phyloP scores from a whole-genome alignment of 176 grass and related monocot species.

The Urochloa ruziziensis region DNA sequence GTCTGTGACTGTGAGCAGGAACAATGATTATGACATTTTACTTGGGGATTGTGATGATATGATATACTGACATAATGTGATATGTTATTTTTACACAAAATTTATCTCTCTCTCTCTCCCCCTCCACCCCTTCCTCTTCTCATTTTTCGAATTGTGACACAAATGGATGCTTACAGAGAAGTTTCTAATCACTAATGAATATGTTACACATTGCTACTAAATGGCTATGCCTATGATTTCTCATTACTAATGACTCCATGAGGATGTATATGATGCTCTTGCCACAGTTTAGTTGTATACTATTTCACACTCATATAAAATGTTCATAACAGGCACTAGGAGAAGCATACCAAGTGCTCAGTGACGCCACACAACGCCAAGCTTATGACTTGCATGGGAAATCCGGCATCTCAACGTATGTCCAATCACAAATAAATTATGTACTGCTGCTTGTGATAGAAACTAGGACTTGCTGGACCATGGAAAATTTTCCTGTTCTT shows the following conservation, averaged over 20 bases:
- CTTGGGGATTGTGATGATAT: not conserved
- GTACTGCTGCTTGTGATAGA: not conserved
- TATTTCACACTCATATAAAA: not conserved
- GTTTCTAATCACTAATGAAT: not conserved
- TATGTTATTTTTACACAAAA: not conserved
- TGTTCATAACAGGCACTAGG: conserved; percentile 71
- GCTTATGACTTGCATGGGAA: conserved; percentile 81
- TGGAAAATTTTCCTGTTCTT: not conserved
- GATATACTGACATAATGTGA: not conserved
- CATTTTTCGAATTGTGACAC: not conserved
- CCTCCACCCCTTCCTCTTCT: not conserved
- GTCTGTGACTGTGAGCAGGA: not conserved
- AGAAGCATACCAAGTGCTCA: conserved; percentile 97
- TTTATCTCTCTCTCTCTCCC: too few relatives aligned
- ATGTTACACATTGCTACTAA: not conserved
- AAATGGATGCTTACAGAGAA: not conserved
- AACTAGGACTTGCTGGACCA: not conserved
- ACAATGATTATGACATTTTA: not conserved
- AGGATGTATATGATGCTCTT: conserved; percentile 9
- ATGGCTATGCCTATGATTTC: not conserved
- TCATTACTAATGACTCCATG: not conserved
- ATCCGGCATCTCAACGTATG: conserved; percentile 96
- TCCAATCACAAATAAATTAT: conserved; percentile 9
- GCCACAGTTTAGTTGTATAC: conserved; percentile 13
- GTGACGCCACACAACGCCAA: conserved; percentile 77